Evolutionary conservation across 345 rosid species (phyloP).

Genomic region (Corchorus olitorius): DNA sequence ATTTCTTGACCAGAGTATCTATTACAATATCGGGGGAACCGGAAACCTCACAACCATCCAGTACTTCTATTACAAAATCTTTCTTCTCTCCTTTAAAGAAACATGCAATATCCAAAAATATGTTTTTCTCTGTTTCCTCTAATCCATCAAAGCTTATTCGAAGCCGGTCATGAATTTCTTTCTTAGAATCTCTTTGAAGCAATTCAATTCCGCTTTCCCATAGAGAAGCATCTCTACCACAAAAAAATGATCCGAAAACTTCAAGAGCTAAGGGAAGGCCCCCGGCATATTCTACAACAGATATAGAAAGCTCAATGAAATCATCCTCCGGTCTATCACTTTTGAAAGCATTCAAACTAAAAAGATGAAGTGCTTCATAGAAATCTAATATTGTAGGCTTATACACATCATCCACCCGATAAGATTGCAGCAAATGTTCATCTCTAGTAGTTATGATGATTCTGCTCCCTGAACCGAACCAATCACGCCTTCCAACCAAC

Average conservation of each 20-base stretch:
- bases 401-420: too few species aligned
- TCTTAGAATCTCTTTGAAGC: slow-evolving; percentile 26
- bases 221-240: slow-evolving; percentile 22
- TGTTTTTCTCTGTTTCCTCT: slow-evolving; percentile 25
- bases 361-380: too few species aligned
- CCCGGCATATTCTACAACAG: slow-evolving; percentile 45
- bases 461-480: too few species aligned
- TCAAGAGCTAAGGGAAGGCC: slow-evolving; percentile 63
- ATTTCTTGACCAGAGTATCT: slow-evolving; percentile 32
- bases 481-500: too few species aligned
- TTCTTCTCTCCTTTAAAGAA: slow-evolving; percentile 21
- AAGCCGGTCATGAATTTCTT: slow-evolving; percentile 27
- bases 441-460: too few species aligned
- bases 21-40: slow-evolving; percentile 33
- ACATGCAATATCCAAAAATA: too few species aligned
- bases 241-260: slow-evolving; percentile 62
- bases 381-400: too few species aligned
- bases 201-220: slow-evolving; percentile 36
- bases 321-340: too few species aligned
- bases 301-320: slow-evolving; percentile 30
- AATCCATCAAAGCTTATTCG: slow-evolving; percentile 47
- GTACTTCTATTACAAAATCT: slow-evolving; percentile 29
- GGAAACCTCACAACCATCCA: slow-evolving; percentile 32
- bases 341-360: too few species aligned
- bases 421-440: too few species aligned